These are phyloP conservation scores for Cyclostephanos tholiformis DNA, from an alignment of 108 stramenopile species.

Conservation along the genomic window DNA sequence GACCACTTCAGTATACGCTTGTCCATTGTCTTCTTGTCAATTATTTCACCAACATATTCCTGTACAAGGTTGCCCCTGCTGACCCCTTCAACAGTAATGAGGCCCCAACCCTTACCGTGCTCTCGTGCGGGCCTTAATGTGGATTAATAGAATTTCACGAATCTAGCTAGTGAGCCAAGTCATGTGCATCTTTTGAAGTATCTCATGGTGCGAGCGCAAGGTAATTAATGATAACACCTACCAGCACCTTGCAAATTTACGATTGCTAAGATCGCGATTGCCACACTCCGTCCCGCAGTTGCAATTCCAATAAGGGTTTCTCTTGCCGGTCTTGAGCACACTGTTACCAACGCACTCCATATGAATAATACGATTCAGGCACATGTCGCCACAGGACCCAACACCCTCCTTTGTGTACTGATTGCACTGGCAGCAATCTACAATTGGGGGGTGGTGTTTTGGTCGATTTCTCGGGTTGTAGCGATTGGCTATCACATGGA, in stretches of 20 bases:
- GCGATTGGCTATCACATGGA: constrained; percentile 57
- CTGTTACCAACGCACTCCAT: constrained; percentile 81
- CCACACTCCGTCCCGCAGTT: constrained; percentile 75
- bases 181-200: no score
- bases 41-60: constrained; percentile 94
- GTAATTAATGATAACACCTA: no score
- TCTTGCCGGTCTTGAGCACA: constrained; percentile 39
- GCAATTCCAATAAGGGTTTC: constrained; percentile 76
- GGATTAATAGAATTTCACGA: no score
- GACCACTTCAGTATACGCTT: constrained; percentile 70
- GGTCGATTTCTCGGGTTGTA: constrained; percentile 60
- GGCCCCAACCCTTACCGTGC: constrained; percentile 89
- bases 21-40: constrained; percentile 78
- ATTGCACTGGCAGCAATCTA: constrained; percentile 67
- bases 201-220: no score
- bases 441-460: constrained; percentile 58
- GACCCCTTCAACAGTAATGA: constrained; percentile 71
- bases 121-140: constrained; percentile 67
- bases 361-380: constrained; percentile 74
- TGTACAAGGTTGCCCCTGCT: constrained; percentile 74
- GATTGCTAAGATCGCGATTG: constrained; percentile 72
- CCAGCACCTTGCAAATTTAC: constrained; percentile 60
- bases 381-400: constrained; percentile 71
- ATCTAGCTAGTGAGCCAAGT: no score
- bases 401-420: constrained; percentile 14